Evolutionary conservation across 1,284 basidiomycete genomes (phyloP), one percentile per base, ranked within the genome.

Genomic region (Fistulina hepatica): DNA sequence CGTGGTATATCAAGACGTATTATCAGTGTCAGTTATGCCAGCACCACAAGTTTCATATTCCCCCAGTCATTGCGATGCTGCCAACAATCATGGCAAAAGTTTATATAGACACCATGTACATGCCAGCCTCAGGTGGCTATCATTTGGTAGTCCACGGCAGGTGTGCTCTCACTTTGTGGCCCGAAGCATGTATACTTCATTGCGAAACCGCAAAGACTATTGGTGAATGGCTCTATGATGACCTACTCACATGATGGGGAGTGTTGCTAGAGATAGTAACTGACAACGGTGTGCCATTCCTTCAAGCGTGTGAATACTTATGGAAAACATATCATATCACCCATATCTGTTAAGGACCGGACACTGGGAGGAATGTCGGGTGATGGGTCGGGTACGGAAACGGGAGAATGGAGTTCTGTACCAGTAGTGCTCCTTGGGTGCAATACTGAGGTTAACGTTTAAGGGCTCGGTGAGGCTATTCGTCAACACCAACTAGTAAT

Each of bases 101-200:
- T 0, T 52, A 63, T 30, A 46, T 59, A 5, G 55, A 61, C 43
- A 56, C 53, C 0, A 58, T n/a, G n/a, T n/a, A n/a, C n/a, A n/a
- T 60, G 55, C 40, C 46, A 33, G 28, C 28, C 17, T 45, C 48
- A 1, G 41, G 43, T 11, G 49, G 57, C 0, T 59, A 44, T 45
- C 42, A 45, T 6, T 56, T 54, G 36, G 48, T 57, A 5, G 40
- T 54, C 3, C 52, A 56, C 5, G 48, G 43, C 0, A 36, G 46
- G 0, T 57, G 52, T 31, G 44, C 47, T 0, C 40, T 57, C 3
- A 48, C 45, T 2, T 34, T 35, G 3, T 60, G 49, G 11, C 51
- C 48, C 0, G 56, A 60, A 34, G 53, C 43, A 25, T 19, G 43
- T 0, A 48, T 49, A 30, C 34, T 60, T 0, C 21, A 27, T 0